Base-by-base conservation (phyloP, 306 rosid species). In the Glycine latifolia region DNA sequence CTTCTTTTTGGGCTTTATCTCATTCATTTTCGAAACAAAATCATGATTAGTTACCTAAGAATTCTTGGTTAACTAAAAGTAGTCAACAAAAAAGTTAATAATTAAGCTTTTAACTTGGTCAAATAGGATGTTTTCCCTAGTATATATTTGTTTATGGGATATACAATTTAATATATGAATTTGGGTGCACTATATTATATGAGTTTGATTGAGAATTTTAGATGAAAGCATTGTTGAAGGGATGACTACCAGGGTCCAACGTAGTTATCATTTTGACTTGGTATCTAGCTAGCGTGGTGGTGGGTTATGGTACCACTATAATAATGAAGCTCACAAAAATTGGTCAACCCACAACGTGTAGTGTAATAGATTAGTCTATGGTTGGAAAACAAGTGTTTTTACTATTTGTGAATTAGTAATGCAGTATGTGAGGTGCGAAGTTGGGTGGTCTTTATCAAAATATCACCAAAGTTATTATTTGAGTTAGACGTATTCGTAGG, bases 261-360 rank as follows among this genome's bases (percentile, higher is more conserved):
- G 69, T 16, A 50, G 35, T 81, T 50, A 54, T 13, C 81, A 76
- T 59, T 69, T 60, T 69, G 67, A 77, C 61, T 61, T 60, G 55
- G 41, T 72, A 33, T 56, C 46, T 44, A 54, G 41, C 46, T 35
- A 31, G 74, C n/a, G 11, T 50, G 79, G 20, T 50, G 81, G 84
- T 73, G 84, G 82, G 54, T 46, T 67, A 70, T 67, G 72, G 70
- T 58, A 66, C 63, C 15, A 62, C 44, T 50, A 73, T 52, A 43
- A 53, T 39, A 62, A 58, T 52, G 61, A 75, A 79, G 44, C 55
- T 67, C 46, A 9, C 3, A 71, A 52, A 43, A 39, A 15, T 62
- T 20, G 81, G 73, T 81, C 90, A 84, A 84, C 17, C 83, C 72
- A 79, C 70, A 63, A 17, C 49, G 14, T 76, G 69, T 50, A 26